phyloP scores from a whole-genome alignment of 169 alveolate genomes.

The Cystoisospora suis region DNA sequence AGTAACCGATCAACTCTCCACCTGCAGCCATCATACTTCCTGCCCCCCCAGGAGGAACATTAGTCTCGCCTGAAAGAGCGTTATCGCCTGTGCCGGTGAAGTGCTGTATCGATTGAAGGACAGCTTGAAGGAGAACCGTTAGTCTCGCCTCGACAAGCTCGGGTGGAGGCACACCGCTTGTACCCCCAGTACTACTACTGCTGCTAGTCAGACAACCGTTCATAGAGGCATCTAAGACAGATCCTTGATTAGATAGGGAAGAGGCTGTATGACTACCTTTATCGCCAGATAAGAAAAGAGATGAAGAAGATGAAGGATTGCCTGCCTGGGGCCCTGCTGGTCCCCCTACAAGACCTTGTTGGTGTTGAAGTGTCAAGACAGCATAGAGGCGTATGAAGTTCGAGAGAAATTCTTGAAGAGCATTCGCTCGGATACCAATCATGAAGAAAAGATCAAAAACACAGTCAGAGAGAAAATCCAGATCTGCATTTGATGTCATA shows the following conservation, averaged over 20 bases:
- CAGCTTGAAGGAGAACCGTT: background rate
- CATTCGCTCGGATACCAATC: conserved; percentile 27
- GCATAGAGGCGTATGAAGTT: conserved; percentile 13
- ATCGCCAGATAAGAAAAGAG: too few species aligned
- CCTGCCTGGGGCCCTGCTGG: too few species aligned
- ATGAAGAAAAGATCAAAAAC: conserved; percentile 3
- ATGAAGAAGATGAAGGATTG: too few species aligned
- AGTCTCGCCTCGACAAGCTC: background rate
- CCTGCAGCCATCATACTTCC: too few species aligned
- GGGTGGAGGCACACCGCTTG: background rate
- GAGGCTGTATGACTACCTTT: background rate
- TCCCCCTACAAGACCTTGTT: background rate
- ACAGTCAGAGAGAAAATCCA: conserved; percentile 27
- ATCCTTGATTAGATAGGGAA: too few species aligned
- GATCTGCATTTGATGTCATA: conserved; percentile 19
- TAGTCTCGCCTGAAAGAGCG: background rate
- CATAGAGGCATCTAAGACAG: background rate
- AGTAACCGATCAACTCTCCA: background rate
- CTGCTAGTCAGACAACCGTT: too few species aligned
- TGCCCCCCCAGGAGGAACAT: background rate
- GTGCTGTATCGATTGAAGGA: background rate
- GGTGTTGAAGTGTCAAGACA: background rate
- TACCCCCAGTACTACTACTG: too few species aligned
- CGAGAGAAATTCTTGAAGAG: background rate
- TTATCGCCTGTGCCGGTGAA: background rate